These are phyloP conservation scores for Blastobotrys mokoenaii DNA, from an alignment of 805 yeast species.

Conservation along the genomic window DNA sequence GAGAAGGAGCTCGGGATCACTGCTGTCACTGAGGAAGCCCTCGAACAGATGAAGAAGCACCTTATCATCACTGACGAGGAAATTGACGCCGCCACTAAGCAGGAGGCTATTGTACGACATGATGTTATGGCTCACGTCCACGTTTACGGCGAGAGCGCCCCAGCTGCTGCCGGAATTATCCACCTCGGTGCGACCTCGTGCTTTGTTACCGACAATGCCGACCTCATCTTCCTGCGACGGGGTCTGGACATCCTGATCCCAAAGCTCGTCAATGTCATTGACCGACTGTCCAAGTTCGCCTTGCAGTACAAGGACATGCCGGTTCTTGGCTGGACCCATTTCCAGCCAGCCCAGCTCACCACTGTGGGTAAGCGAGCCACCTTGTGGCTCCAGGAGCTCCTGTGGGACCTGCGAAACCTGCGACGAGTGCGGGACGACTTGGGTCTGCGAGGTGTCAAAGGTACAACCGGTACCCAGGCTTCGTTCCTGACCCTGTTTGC, in stretches of 20 bases:
- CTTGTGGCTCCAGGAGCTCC: slow-evolving; percentile 92
- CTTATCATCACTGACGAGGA: slow-evolving; percentile 86
- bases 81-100: slow-evolving; percentile 77
- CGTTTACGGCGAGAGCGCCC: slow-evolving; percentile 84
- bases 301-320: slow-evolving; percentile 89
- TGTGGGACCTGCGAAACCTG: slow-evolving; percentile 96
- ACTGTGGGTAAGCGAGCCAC: slow-evolving; percentile 98
- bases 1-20: slow-evolving; percentile 84
- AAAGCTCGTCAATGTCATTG: slow-evolving; percentile 90
- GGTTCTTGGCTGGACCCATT: slow-evolving; percentile 98
- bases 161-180: slow-evolving; percentile 95
- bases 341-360: slow-evolving; percentile 98
- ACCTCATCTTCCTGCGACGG: slow-evolving; percentile 89
- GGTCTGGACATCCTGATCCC: slow-evolving; percentile 92
- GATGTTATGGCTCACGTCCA: slow-evolving; percentile 99
- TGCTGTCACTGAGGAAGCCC: slow-evolving; percentile 84
- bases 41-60: slow-evolving; percentile 73
- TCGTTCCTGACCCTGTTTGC: slow-evolving; percentile 92
- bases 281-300: slow-evolving; percentile 83
- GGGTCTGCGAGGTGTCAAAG: slow-evolving; percentile 96
- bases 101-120: slow-evolving; percentile 97
- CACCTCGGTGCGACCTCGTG: slow-evolving; percentile 98
- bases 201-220: slow-evolving; percentile 96
- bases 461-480: slow-evolving; percentile 98
- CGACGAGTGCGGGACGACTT: slow-evolving; percentile 93